phyloP scores from a whole-genome alignment of 768 basidiomycete genomes.

The Tulasnella sp. region DNA sequence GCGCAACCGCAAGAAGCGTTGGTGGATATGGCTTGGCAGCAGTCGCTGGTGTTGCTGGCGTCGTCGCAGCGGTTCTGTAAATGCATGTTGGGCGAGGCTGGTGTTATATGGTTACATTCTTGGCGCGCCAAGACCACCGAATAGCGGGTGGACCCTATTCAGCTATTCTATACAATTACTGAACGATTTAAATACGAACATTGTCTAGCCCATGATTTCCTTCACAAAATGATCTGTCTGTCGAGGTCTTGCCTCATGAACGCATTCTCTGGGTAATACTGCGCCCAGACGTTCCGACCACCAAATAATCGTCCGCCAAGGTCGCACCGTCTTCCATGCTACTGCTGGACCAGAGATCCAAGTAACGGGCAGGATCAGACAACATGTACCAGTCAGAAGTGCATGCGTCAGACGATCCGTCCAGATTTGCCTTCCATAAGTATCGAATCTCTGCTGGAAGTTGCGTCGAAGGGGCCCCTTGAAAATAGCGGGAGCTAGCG shows the following conservation, averaged over 20 bases:
- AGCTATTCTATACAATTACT: too few species aligned
- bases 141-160: too few species aligned
- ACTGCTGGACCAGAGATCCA: constrained; percentile 76
- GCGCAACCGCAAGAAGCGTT: background rate
- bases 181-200: too few species aligned
- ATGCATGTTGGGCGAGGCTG: background rate
- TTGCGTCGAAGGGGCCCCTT: background rate
- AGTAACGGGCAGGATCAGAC: too few species aligned
- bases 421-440: background rate
- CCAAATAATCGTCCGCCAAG: constrained; percentile 90
- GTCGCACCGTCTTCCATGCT: constrained; percentile 93
- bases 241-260: constrained; percentile 8
- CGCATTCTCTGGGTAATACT: constrained; percentile 68
- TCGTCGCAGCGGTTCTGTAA: background rate
- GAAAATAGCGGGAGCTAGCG: background rate
- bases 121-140: too few species aligned
- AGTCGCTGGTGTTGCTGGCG: background rate
- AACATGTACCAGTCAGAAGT: background rate
- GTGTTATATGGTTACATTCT: background rate
- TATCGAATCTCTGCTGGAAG: constrained; percentile 4
- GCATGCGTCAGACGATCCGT: constrained; percentile 1
- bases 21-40: background rate
- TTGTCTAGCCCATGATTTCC: too few species aligned
- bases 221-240: background rate
- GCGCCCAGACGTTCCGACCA: constrained; percentile 70